Evolutionary conservation across 1,139 yeast species (phyloP), one percentile per base, ranked within the genome.

Genomic region (Diutina sp.): DNA sequence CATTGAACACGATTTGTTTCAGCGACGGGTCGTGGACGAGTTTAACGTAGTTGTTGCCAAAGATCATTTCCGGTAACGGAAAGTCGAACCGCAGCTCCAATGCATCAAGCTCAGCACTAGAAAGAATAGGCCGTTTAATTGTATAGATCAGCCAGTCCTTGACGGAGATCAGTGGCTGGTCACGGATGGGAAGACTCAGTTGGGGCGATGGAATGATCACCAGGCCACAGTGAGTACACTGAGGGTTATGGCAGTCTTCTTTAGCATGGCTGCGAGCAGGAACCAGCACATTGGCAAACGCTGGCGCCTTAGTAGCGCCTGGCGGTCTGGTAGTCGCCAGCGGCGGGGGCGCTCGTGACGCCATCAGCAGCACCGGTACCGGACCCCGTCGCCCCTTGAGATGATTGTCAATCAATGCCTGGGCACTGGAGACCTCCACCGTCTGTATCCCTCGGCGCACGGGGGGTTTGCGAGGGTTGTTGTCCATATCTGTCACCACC

Each of bases 1-100:
- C 85, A 65, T 87, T 85, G 69, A 91, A 90, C 56, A 75, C 77
- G 16, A 91, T 74, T 4, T 67, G 62, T 56, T 67, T 66, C 7
- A 11, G 16, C 28, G 14, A 9, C 21, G 53, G 44, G 52, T 72
- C 76, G 59, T 74, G 69, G 3, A 67, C 69, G 8, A 89, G 66
- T 56, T 73, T 76, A n/a, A 90, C 84, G 59, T 71, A 70, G 66
- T 88, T 91, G 62, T 88, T 84, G n/a, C 98, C 98, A 71, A 93
- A 93, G 16, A 93, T 90, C 99, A 93, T 93, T 67, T 93, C 99
- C 0, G 99, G 99, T 56, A 93, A 72, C 0, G 98, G 96, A 61
- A 93, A 82, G 11, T 83, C 83, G 58, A 86, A 77, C 57, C 77
- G 65, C n/a, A 79, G 68, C 6, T 78, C 81, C 62, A 86, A 78